Evolutionary conservation across 1,284 basidiomycete genomes (phyloP).

Genomic region (Ganoderma lucidum): DNA sequence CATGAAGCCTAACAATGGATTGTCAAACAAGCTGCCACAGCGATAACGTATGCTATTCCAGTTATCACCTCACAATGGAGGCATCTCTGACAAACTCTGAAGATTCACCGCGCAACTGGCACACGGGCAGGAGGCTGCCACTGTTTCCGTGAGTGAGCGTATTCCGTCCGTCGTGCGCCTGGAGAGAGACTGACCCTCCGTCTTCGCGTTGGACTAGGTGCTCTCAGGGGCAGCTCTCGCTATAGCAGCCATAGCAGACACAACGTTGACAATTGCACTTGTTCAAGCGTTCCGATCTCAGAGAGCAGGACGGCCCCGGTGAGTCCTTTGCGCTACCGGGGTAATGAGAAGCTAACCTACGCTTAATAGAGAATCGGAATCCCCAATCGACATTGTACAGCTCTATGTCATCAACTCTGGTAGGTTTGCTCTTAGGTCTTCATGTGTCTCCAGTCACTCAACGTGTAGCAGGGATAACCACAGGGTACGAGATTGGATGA

Average conservation of each 20-base stretch:
- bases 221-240: conserved; percentile 3
- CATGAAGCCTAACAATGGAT: neutral
- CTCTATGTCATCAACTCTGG: conserved; percentile 19
- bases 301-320: neutral
- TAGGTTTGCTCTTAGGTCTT: neutral
- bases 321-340: neutral
- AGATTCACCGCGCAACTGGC: neutral
- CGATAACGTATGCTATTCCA: neutral
- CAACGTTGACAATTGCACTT: conserved; percentile 3
- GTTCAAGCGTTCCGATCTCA: neutral
- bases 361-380: conserved; percentile 7
- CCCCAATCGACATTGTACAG: neutral
- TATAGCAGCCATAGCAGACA: conserved; percentile 9
- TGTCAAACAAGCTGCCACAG: neutral
- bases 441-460: neutral
- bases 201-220: neutral
- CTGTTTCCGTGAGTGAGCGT: neutral
- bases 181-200: neutral
- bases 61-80: neutral
- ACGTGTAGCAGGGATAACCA: conserved; percentile 3
- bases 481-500: neutral
- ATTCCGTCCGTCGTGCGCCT: neutral
- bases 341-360: neutral
- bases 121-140: neutral
- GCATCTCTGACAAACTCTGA: neutral